These are phyloP conservation scores for Wolfiporia cocos DNA, from an alignment of 1,284 basidiomycete genomes.

Conservation along the genomic window DNA sequence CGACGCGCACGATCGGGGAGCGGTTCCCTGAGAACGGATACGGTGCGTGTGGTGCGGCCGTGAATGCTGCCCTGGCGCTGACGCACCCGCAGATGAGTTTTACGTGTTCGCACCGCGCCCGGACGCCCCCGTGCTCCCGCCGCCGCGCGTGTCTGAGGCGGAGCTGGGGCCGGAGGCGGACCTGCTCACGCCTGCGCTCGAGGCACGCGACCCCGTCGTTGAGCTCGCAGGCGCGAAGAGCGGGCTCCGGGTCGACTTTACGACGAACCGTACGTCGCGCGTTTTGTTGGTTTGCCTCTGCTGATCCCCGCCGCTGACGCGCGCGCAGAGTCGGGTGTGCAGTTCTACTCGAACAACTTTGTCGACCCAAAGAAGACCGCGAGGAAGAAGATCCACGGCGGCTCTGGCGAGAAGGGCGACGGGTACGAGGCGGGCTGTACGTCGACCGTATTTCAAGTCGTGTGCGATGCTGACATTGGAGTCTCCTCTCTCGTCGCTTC, in stretches of 20 bases:
- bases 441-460: too few species aligned
- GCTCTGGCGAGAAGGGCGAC: slow-evolving; percentile 53
- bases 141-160: slow-evolving; percentile 27
- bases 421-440: slow-evolving; percentile 54
- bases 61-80: too few species aligned
- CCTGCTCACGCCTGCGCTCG: slow-evolving; percentile 42
- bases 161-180: slow-evolving; percentile 33
- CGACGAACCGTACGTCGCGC: slow-evolving; percentile 58
- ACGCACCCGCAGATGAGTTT: slow-evolving; percentile 59
- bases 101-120: slow-evolving; percentile 44
- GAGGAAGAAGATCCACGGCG: slow-evolving; percentile 70
- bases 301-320: too few species aligned
- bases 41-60: too few species aligned
- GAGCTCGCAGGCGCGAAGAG: slow-evolving; percentile 51
- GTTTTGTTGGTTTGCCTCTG: too few species aligned
- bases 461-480: too few species aligned
- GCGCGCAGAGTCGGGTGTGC: slow-evolving; percentile 56
- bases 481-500: too few species aligned
- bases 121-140: slow-evolving; percentile 33
- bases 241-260: slow-evolving; percentile 54
- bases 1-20: too few species aligned
- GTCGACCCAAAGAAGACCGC: slow-evolving; percentile 41
- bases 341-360: slow-evolving; percentile 64
- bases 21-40: too few species aligned
- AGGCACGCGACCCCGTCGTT: slow-evolving; percentile 37